A percentile compares a stretch with the other conserved stretches of the same genome.
Evolutionary conservation across 805 yeast genomes (phyloP).

Genomic region (Suhomyces sp.): DNA sequence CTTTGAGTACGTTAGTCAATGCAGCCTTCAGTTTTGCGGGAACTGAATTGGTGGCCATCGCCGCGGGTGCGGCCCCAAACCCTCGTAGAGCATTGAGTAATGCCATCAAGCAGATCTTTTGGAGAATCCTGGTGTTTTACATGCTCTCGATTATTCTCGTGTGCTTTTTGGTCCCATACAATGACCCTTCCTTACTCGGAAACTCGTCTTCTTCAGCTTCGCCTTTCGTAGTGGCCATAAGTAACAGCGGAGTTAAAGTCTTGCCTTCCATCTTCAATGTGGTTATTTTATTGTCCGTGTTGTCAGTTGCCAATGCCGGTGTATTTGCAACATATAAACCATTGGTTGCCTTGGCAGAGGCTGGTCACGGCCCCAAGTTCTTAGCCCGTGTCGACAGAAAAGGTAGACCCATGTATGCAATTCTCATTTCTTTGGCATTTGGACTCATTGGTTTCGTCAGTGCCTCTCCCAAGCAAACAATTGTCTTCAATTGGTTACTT

Average conservation of each 20-base stretch:
- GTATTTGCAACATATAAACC: conserved; percentile 43
- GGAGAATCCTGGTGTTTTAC: conserved; percentile 51
- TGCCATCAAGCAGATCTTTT: conserved; percentile 52
- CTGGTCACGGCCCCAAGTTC: conserved; percentile 57
- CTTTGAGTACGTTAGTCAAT: conserved; percentile 49
- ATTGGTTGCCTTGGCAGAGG: conserved; percentile 61
- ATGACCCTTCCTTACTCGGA: conserved; percentile 25
- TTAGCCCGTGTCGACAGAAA: conserved; percentile 67
- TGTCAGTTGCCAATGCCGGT: conserved; percentile 35
- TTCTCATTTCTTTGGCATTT: conserved; percentile 46
- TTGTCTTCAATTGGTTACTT: conserved; percentile 69
- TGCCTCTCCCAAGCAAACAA: conserved; percentile 54
- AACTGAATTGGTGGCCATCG: conserved; percentile 54
- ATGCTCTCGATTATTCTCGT: conserved; percentile 45
- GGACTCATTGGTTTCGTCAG: conserved; percentile 62
- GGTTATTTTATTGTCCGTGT: conserved; percentile 30
- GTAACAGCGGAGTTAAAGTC: conserved; percentile 26
- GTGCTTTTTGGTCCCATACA: conserved; percentile 54
- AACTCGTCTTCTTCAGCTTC: conserved; percentile 26
- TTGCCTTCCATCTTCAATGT: conserved; percentile 33
- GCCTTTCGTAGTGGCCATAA: conserved; percentile 39
- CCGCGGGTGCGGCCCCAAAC: conserved; percentile 53
- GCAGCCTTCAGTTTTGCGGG: conserved; percentile 63
- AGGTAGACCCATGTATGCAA: conserved; percentile 77
- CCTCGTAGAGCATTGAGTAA: conserved; percentile 55